Conservation (phyloP, 208 protist species). For the Leishmania major region DNA sequence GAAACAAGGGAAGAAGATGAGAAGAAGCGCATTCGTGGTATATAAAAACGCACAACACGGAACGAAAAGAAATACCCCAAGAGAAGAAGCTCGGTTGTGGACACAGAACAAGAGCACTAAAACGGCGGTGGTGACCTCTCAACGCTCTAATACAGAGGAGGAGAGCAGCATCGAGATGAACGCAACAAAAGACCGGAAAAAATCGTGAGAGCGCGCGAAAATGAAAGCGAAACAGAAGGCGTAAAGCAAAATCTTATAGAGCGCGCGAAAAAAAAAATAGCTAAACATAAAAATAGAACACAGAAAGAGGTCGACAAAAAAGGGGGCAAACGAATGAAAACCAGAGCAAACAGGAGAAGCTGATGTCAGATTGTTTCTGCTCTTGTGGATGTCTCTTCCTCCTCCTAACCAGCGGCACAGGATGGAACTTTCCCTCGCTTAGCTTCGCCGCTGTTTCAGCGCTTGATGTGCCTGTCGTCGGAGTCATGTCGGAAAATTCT, state of each 20-base stretch:
- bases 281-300: neutral
- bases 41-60: neutral
- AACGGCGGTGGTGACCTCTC: neutral
- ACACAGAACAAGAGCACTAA: neutral
- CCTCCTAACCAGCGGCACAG: neutral
- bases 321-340: neutral
- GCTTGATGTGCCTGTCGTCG: neutral
- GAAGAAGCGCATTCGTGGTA: neutral
- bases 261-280: neutral
- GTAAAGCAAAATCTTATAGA: neutral
- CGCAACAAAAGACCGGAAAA: neutral
- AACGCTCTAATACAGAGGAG: neutral
- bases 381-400: neutral
- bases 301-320: neutral
- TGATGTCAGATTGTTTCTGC: neutral
- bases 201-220: neutral
- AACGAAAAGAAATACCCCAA: neutral
- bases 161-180: neutral
- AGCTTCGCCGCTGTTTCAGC: neutral
- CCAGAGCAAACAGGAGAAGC: neutral
- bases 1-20: slow-evolving; percentile 2
- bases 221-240: neutral
- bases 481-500: neutral
- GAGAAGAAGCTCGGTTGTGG: neutral
- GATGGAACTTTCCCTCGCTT: neutral